These are phyloP conservation scores for Craterostigma plantagineum DNA, from an alignment of 257 asterid species.

Conservation along the genomic window DNA sequence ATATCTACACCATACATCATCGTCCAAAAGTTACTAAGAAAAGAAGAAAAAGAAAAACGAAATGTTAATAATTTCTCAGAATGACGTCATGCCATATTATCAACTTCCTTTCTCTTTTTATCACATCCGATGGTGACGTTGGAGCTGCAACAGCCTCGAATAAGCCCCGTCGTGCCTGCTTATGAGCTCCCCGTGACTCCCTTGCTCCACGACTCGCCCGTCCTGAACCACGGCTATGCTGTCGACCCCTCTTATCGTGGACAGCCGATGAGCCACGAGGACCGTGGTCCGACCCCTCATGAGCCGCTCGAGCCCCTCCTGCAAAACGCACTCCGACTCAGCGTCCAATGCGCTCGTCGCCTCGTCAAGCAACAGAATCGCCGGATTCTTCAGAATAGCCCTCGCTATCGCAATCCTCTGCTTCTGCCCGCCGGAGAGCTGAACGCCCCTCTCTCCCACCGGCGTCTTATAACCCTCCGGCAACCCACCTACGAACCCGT, in stretches of 20 bases:
- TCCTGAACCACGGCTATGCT: conserved; percentile 83
- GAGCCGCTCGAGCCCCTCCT: conserved; percentile 80
- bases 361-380: conserved; percentile 86
- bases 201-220: conserved; percentile 80
- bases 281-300: conserved; percentile 94
- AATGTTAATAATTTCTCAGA: too few relatives aligned
- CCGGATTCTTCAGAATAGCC: conserved; percentile 79
- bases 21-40: too few relatives aligned
- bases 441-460: conserved; percentile 89
- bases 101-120: too few relatives aligned
- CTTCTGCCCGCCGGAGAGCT: conserved; percentile 89
- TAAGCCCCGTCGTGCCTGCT: conserved; percentile 79
- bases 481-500: conserved; percentile 66
- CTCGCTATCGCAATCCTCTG: conserved; percentile 91
- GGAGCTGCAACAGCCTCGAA: conserved; percentile 74
- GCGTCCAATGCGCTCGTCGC: conserved; percentile 97
- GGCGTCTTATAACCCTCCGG: conserved; percentile 87
- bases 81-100: too few relatives aligned
- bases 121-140: conserved; percentile 66
- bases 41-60: too few relatives aligned
- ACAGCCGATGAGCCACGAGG: conserved; percentile 76
- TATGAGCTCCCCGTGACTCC: conserved; percentile 72
- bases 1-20: too few relatives aligned
- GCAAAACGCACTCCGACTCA: conserved; percentile 73
- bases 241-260: conserved; percentile 82